Conservation (phyloP, 257 asterid genomes). For the Nicotiana otophora region DNA sequence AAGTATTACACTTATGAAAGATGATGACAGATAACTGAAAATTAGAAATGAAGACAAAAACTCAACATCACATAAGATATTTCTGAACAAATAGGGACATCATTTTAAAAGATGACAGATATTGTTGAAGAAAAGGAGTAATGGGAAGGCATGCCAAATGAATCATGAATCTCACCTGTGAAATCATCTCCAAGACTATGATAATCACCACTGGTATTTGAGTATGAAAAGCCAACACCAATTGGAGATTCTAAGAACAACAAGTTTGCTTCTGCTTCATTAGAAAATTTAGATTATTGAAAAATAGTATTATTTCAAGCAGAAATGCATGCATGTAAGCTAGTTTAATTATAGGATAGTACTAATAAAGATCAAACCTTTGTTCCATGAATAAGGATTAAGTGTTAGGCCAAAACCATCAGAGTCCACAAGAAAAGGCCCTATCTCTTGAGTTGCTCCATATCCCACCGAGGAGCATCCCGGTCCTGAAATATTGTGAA, state of each 20-base stretch:
- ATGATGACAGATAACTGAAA: background rate
- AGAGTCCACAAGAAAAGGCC: slow-evolving; percentile 70
- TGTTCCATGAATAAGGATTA: slow-evolving; percentile 84
- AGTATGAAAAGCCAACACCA: slow-evolving; percentile 90
- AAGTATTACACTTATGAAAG: background rate
- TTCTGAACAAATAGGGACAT: background rate
- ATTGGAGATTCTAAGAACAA: slow-evolving; percentile 85
- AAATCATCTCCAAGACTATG: slow-evolving; percentile 72
- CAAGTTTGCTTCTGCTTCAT: slow-evolving; percentile 78
- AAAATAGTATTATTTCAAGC: background rate
- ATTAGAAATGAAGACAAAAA: background rate
- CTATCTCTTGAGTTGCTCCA: slow-evolving; percentile 97
- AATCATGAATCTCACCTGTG: slow-evolving; percentile 43
- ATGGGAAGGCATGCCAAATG: background rate
- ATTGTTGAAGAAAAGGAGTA: background rate
- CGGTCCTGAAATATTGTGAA: slow-evolving; percentile 55
- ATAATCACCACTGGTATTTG: slow-evolving; percentile 68
- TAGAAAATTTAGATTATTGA: slow-evolving; percentile 9
- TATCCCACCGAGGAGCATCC: slow-evolving; percentile 98
- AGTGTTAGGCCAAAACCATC: slow-evolving; percentile 46
- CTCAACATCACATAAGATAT: background rate
- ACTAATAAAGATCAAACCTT: slow-evolving; percentile 35
- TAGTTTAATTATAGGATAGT: background rate
- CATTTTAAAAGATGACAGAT: background rate
- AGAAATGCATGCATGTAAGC: background rate